Evolutionary conservation across 352 stramenopile species (phyloP), one percentile per base, ranked within the genome.

Genomic region (Phytophthora pisi): DNA sequence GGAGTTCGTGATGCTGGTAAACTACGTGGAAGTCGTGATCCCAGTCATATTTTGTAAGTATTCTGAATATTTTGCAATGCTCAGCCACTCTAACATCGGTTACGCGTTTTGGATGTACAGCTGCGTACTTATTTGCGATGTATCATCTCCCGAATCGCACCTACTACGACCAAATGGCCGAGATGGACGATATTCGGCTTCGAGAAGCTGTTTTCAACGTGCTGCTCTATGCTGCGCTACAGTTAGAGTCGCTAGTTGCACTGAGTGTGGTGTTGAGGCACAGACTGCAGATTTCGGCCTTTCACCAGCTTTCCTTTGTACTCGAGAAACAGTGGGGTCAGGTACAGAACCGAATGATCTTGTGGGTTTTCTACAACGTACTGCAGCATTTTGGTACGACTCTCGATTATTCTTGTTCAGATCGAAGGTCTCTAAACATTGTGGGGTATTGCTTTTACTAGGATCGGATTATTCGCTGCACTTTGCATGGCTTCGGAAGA

Each of bases 301-400:
- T 78, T 10, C 46, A 43, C 0, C 70, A 81, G 13, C 55, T 86
- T 4, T 69, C 65, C 18, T 82, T 86, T 40, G 70, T 84, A 20
- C 47, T 86, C 16, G 50, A 68, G n/a, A 68, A 42, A 11, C 69
- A 84, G 13, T 68, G 47, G 26, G 53, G 31, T 8, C 40, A 69
- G 16, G 46, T 82, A 2, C 78, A 81, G 34, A 30, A 36, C 47
- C 78, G 71, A 30, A 20, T 86, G 7, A 38, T 77, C 20, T 67
- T 77, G 50, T 85, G 20, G 71, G 63, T 86, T 3, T 57, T 76
- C 5, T 77, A 73, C 43, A 63, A 68, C 5, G 46, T 79, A 13
- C 42, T 79, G 2, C 30, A 74, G 3, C 68, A 81, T 23, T 75
- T 59, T 20, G 63, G 68, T 75, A 40, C 23, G 60, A 40, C 34